Conservation (phyloP, 140 eudicot genomes). For the Ambrosia hybrid region DNA sequence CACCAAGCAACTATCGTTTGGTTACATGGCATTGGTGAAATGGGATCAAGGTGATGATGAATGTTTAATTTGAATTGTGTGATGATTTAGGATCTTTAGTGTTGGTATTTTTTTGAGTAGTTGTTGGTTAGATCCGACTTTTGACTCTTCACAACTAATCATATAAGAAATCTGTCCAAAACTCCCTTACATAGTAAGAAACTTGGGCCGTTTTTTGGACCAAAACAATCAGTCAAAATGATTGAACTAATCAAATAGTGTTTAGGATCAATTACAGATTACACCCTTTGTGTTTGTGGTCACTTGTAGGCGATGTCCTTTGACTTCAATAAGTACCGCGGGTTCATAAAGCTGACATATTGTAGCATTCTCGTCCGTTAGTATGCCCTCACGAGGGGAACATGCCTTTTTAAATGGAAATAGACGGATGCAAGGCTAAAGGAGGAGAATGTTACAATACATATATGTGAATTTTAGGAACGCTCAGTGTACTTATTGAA, state of each 20-base stretch:
- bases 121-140: conserved; percentile 8
- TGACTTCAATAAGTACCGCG: too few relatives aligned
- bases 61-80: conserved; percentile 32
- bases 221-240: not conserved
- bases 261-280: too few relatives aligned
- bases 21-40: conserved; percentile 94
- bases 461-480: too few relatives aligned
- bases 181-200: not conserved
- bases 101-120: conserved; percentile 9
- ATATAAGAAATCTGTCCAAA: conserved; percentile 24
- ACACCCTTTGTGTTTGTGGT: too few relatives aligned
- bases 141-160: conserved; percentile 14
- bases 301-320: too few relatives aligned
- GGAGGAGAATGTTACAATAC: too few relatives aligned
- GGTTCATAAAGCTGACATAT: too few relatives aligned
- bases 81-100: conserved; percentile 31
- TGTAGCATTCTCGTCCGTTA: too few relatives aligned
- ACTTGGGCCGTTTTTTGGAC: conserved; percentile 6
- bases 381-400: too few relatives aligned
- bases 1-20: conserved; percentile 94
- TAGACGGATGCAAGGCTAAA: too few relatives aligned
- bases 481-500: too few relatives aligned
- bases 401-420: too few relatives aligned
- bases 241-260: conserved; percentile 7
- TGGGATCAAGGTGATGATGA: conserved; percentile 71